Percentiles rank a stretch among this genome's conserved stretches.
phyloP scores from a whole-genome alignment of 1,139 yeast genomes.

The Suhomyces guaymorum region DNA sequence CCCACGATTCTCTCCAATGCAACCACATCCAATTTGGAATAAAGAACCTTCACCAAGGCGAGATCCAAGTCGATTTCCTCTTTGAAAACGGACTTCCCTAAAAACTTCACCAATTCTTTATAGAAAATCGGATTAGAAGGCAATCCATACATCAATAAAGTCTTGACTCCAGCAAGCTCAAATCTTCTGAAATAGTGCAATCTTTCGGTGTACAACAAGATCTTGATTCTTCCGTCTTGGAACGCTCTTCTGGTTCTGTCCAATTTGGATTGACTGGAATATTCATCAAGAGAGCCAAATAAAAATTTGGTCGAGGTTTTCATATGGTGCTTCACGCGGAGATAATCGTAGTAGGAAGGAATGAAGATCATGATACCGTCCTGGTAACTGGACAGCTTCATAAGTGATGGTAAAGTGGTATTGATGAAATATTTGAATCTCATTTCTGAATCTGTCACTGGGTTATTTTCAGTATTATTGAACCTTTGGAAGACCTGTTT shows the following conservation, averaged over 20 bases:
- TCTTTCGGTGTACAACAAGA: constrained; percentile 87
- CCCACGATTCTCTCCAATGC: constrained; percentile 86
- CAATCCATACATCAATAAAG: constrained; percentile 75
- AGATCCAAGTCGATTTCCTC: constrained; percentile 57
- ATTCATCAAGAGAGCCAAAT: constrained; percentile 78
- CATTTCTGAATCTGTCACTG: constrained; percentile 70
- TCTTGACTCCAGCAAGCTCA: constrained; percentile 84
- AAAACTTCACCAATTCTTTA: constrained; percentile 63
- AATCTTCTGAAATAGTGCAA: constrained; percentile 87
- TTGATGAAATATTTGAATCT: constrained; percentile 80
- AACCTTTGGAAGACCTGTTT: constrained; percentile 76
- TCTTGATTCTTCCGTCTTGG: constrained; percentile 61
- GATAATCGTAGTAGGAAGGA: constrained; percentile 85
- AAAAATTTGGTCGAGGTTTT: constrained; percentile 60
- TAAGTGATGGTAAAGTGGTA: constrained; percentile 66
- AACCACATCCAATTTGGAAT: constrained; percentile 79
- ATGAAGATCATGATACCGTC: constrained; percentile 80
- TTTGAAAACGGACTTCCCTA: constrained; percentile 51
- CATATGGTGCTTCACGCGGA: constrained; percentile 73
- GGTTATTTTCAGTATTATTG: constrained; percentile 50
- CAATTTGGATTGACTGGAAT: constrained; percentile 68
- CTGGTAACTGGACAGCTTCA: constrained; percentile 56
- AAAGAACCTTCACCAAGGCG: constrained; percentile 66
- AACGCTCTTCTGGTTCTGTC: constrained; percentile 73
- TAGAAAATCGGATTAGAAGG: constrained; percentile 88